phyloP scores from a whole-genome alignment of 2,329 filamentous ascomycete genomes.

The Cladophialophora immunda region DNA sequence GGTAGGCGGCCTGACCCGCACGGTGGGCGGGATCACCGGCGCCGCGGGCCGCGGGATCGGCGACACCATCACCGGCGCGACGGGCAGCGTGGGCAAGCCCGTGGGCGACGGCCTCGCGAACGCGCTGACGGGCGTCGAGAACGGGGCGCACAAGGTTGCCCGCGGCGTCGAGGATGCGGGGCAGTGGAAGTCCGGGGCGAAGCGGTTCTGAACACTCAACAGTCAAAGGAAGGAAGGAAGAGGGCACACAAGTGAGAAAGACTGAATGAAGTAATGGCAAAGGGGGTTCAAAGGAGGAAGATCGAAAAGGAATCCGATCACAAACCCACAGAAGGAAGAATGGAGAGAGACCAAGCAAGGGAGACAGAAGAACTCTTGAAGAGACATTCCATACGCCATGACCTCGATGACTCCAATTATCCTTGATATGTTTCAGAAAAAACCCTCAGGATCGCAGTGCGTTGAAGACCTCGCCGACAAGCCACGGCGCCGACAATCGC shows the following conservation, averaged over 20 bases:
- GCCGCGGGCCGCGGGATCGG: conserved; percentile 66
- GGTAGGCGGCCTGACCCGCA: conserved; percentile 62
- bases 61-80: conserved; percentile 63
- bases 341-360: no score
- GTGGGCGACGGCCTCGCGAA: conserved; percentile 65
- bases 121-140: conserved; percentile 63
- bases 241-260: neutral
- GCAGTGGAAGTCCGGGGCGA: conserved; percentile 54
- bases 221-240: neutral
- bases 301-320: neutral
- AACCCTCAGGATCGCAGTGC: no score
- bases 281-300: neutral
- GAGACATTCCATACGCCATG: neutral
- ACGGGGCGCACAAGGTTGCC: conserved; percentile 59
- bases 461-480: neutral
- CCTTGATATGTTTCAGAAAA: neutral
- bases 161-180: conserved; percentile 67
- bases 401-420: neutral
- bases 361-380: neutral
- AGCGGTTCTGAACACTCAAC: conserved; percentile 18
- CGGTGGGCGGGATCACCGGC: conserved; percentile 63
- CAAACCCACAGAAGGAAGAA: neutral
- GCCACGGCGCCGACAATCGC: neutral
- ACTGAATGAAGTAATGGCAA: no score
- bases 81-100: conserved; percentile 63